A percentile compares a stretch with the other conserved stretches of the same genome.
Evolutionary conservation across 1,284 basidiomycete species (phyloP).

Genomic region (Takashimella tepidaria): DNA sequence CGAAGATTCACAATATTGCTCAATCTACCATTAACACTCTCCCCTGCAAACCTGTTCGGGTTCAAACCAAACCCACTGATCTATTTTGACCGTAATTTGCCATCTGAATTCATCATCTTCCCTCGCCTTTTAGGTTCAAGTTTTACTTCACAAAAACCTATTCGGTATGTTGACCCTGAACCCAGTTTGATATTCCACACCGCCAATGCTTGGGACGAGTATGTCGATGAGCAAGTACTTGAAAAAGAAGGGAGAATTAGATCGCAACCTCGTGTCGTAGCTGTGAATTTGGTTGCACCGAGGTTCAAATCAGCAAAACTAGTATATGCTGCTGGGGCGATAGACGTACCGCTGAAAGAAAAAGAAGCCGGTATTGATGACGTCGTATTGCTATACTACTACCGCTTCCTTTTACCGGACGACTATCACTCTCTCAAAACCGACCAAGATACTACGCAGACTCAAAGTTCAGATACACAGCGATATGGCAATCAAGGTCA

Average conservation of each 20-base stretch:
- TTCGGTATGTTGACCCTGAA: constrained; percentile 46
- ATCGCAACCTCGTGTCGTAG: constrained; percentile 5
- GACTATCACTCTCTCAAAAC: not conserved
- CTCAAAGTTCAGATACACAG: not conserved
- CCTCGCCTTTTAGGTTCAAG: constrained; percentile 40
- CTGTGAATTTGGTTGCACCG: constrained; percentile 50
- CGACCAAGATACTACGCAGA: not conserved
- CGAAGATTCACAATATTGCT: constrained; percentile 49
- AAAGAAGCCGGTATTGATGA: constrained; percentile 38
- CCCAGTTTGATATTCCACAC: constrained; percentile 53
- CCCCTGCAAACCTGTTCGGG: constrained; percentile 48
- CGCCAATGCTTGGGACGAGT: constrained; percentile 51
- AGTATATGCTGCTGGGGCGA: constrained; percentile 51
- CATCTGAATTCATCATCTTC: constrained; percentile 50
- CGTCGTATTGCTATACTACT: constrained; percentile 50
- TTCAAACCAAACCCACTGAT: constrained; percentile 49
- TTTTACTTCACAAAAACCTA: constrained; percentile 28
- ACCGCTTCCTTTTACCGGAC: constrained; percentile 41
- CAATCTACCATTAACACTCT: constrained; percentile 52
- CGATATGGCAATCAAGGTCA: no score
- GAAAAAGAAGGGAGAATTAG: constrained; percentile 8
- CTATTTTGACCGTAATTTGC: constrained; percentile 46
- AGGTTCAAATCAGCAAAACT: constrained; percentile 51
- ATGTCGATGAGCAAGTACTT: not conserved
- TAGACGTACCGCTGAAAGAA: constrained; percentile 43